Percentiles rank a stretch among this genome's conserved stretches.
phyloP scores from a whole-genome alignment of 495 filamentous ascomycete genomes.

The Penicillium simplicissimum region DNA sequence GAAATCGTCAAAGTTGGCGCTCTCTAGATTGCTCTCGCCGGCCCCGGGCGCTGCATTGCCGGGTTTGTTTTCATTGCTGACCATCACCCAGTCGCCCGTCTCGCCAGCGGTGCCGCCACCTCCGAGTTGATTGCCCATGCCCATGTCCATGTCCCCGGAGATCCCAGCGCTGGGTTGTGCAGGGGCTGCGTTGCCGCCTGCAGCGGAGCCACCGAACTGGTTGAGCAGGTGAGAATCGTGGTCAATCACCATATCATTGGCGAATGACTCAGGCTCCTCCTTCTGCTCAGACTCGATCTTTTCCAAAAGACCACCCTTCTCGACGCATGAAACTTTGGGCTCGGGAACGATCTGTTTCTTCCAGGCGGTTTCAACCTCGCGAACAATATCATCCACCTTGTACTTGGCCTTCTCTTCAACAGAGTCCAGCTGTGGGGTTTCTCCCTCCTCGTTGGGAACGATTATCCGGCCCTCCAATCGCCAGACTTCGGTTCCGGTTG shows the following conservation, averaged over 20 bases:
- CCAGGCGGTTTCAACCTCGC: conserved; percentile 56
- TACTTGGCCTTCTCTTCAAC: conserved; percentile 49
- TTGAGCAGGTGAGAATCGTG: conserved; percentile 60
- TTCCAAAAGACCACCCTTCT: conserved; percentile 72
- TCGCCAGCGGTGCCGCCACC: conserved; percentile 36
- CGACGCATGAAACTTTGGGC: conserved; percentile 63
- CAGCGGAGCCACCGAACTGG: conserved; percentile 60
- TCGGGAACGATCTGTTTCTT: conserved; percentile 58
- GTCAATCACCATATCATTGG: conserved; percentile 67
- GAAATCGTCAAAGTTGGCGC: conserved; percentile 54
- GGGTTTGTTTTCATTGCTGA: conserved; percentile 49
- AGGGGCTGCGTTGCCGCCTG: conserved; percentile 36
- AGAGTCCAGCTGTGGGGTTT: conserved; percentile 36
- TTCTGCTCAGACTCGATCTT: conserved; percentile 50
- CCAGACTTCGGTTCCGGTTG: conserved; percentile 59
- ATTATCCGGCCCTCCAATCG: conserved; percentile 62
- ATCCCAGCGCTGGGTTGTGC: conserved; percentile 27
- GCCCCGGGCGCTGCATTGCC: conserved; percentile 16
- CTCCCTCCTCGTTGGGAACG: conserved; percentile 51
- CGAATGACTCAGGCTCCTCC: conserved; percentile 33
- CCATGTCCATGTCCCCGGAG: conserved; percentile 44
- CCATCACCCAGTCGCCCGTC: conserved; percentile 62
- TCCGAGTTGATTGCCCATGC: conserved; percentile 37
- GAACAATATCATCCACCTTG: conserved; percentile 61
- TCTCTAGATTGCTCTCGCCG: conserved; percentile 39